Conservation (phyloP, 805 yeast species). For the Saturnispora gosingensis region DNA sequence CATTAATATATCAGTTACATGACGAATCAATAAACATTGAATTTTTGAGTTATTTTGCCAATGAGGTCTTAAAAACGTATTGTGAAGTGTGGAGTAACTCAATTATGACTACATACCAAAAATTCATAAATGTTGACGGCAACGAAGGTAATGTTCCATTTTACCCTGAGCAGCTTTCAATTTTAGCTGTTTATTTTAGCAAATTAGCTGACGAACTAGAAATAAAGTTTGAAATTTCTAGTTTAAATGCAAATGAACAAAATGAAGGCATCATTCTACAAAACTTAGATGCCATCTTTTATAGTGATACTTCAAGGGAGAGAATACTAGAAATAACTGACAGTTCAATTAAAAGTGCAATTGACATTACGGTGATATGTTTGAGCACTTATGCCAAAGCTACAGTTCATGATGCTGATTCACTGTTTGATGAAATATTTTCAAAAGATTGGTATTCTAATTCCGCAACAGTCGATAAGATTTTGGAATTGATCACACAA, state of each 20-base stretch:
- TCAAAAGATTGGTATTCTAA: slow-evolving; percentile 24
- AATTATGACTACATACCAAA: slow-evolving; percentile 5
- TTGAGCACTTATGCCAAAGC: slow-evolving; percentile 6
- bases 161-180: slow-evolving; percentile 8
- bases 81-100: slow-evolving; percentile 5
- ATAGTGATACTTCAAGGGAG: background rate
- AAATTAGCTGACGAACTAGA: slow-evolving; percentile 9
- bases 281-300: slow-evolving; percentile 1
- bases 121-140: background rate
- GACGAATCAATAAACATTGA: slow-evolving; percentile 6
- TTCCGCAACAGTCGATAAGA: slow-evolving; percentile 19
- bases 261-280: background rate
- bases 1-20: slow-evolving; percentile 4
- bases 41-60: slow-evolving; percentile 6
- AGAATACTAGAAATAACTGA: slow-evolving; percentile 3
- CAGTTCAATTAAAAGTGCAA: slow-evolving; percentile 3
- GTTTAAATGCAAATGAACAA: background rate
- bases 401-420: slow-evolving; percentile 8
- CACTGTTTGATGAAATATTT: slow-evolving; percentile 25
- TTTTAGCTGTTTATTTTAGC: slow-evolving; percentile 5
- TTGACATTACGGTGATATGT: slow-evolving; percentile 6
- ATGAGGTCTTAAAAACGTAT: slow-evolving; percentile 5
- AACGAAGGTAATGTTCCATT: background rate
- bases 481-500: slow-evolving; percentile 21
- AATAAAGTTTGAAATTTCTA: slow-evolving; percentile 1